Evolutionary conservation across 2,329 filamentous ascomycete genomes (phyloP).

Genomic region (Cytospora chrysosperma): DNA sequence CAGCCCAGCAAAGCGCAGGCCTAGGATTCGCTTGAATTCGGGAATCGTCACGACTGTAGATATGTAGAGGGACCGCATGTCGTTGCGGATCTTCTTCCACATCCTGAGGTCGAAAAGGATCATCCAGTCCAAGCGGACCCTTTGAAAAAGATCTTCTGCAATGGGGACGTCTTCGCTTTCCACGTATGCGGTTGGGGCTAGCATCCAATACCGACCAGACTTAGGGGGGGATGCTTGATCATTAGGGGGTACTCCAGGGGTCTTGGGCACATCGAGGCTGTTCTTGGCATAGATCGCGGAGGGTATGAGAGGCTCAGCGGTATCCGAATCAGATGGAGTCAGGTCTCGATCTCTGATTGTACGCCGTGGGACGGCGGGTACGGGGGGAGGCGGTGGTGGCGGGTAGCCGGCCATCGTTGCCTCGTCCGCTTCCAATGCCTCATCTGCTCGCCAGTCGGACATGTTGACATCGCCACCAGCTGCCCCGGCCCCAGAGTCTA

Average conservation of each 20-base stretch:
- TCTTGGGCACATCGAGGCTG: slow-evolving; percentile 76
- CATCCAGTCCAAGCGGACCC: slow-evolving; percentile 89
- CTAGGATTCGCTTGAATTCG: slow-evolving; percentile 91
- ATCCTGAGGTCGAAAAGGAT: slow-evolving; percentile 91
- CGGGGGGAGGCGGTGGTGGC: slow-evolving; percentile 62
- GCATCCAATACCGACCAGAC: slow-evolving; percentile 81
- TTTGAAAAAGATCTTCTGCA: slow-evolving; percentile 85
- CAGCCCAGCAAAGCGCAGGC: slow-evolving; percentile 87
- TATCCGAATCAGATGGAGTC: slow-evolving; percentile 72
- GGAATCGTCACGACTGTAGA: slow-evolving; percentile 94
- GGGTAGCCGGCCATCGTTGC: slow-evolving; percentile 76
- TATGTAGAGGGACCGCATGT: slow-evolving; percentile 90
- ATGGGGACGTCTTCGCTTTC: slow-evolving; percentile 61
- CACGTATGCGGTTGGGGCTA: slow-evolving; percentile 70
- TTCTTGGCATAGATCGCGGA: slow-evolving; percentile 61
- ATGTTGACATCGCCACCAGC: slow-evolving; percentile 44
- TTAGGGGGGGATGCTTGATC: slow-evolving; percentile 52
- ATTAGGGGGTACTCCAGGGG: slow-evolving; percentile 56
- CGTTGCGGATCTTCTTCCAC: slow-evolving; percentile 94
- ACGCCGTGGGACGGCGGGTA: slow-evolving; percentile 47
- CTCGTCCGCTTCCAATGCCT: slow-evolving; percentile 72
- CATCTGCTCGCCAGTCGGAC: slow-evolving; percentile 55
- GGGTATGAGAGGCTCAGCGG: slow-evolving; percentile 64
- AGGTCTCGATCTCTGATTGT: slow-evolving; percentile 55
- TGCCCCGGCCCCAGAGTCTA: slow-evolving; percentile 48